A percentile compares a stretch with the other conserved stretches of the same genome.
Evolutionary conservation across 2,329 filamentous ascomycete species (phyloP).

Genomic region (Macroventuria anomochaeta): DNA sequence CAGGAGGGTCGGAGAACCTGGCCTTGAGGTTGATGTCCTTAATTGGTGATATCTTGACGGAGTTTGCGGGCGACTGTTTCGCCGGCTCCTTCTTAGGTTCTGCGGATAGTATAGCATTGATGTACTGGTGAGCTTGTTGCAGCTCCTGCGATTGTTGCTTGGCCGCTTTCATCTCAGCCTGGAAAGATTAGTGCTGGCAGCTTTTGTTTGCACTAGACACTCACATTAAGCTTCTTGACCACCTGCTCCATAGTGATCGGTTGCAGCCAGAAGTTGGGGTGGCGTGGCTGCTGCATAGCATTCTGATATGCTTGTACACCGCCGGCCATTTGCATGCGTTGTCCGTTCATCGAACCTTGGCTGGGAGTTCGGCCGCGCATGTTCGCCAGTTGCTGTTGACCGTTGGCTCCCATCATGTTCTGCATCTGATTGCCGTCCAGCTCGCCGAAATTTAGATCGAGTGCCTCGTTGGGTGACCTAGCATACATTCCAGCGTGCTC

Average conservation of each 20-base stretch:
- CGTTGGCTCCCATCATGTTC: constrained; percentile 68
- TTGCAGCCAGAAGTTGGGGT: constrained; percentile 82
- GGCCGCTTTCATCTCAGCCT: constrained; percentile 91
- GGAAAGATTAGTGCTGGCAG: constrained; percentile 31
- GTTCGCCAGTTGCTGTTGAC: constrained; percentile 68
- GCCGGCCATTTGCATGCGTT: constrained; percentile 63
- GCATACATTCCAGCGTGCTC: constrained; percentile 89
- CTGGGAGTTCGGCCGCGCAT: constrained; percentile 69
- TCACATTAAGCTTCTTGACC: constrained; percentile 82
- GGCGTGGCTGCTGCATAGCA: constrained; percentile 72
- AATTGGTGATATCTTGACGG: constrained; percentile 53
- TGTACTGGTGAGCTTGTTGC: constrained; percentile 79
- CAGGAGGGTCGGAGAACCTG: constrained; percentile 90
- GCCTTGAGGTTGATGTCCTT: constrained; percentile 74
- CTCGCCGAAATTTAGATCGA: constrained; percentile 92
- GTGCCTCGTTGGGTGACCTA: constrained; percentile 70
- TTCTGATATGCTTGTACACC: constrained; percentile 64
- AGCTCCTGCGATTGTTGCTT: constrained; percentile 88
- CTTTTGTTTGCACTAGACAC: constrained; percentile 42
- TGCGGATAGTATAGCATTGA: constrained; percentile 76
- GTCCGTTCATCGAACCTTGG: constrained; percentile 66
- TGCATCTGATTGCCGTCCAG: constrained; percentile 79
- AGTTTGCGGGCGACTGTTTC: constrained; percentile 53
- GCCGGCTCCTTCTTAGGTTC: constrained; percentile 64
- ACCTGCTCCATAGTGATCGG: constrained; percentile 94